Percentiles rank a stretch among this genome's conserved stretches.
Evolutionary conservation across 139 green algal species (phyloP).

Genomic region (Chlamydomonas applanata): DNA sequence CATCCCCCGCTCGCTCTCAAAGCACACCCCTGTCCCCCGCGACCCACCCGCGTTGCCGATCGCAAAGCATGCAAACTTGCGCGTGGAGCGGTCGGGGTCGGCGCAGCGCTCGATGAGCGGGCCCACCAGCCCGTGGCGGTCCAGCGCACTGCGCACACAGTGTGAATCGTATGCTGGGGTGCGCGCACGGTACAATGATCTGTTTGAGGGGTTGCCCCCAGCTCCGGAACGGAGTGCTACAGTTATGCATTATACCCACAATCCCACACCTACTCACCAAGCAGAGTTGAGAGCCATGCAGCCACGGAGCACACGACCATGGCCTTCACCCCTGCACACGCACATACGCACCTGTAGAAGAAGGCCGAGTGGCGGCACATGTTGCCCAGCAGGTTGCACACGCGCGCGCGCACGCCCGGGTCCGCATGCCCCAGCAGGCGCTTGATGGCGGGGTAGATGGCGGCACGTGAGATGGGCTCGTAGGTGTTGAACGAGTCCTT

Average conservation of each 20-base stretch:
- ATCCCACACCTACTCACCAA: background rate
- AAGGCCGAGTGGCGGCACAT: constrained; percentile 86
- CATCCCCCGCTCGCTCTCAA: too few relatives aligned
- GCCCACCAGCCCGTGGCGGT: constrained; percentile 58
- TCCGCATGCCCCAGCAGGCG: constrained; percentile 65
- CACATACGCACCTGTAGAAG: constrained; percentile 72
- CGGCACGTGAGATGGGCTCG: constrained; percentile 47
- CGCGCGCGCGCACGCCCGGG: constrained; percentile 74
- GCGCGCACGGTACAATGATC: too few relatives aligned
- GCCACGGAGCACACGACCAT: too few relatives aligned
- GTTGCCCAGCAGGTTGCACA: constrained; percentile 92
- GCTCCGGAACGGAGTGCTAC: too few relatives aligned
- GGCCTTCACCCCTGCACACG: background rate
- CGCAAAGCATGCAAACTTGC: constrained; percentile 98
- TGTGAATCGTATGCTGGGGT: background rate
- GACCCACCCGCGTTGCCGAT: constrained; percentile 80
- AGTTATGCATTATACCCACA: too few relatives aligned
- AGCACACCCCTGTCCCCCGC: too few relatives aligned
- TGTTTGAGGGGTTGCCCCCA: too few relatives aligned
- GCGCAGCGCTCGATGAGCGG: constrained; percentile 81
- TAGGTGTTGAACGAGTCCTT: constrained; percentile 58
- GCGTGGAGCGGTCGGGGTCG: constrained; percentile 77
- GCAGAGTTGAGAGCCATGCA: too few relatives aligned
- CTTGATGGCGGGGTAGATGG: constrained; percentile 50
- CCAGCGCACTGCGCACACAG: constrained; percentile 35